Base-by-base conservation (phyloP, 192 early-diverging fungal species). In the Chytriomyces hyalinus region DNA sequence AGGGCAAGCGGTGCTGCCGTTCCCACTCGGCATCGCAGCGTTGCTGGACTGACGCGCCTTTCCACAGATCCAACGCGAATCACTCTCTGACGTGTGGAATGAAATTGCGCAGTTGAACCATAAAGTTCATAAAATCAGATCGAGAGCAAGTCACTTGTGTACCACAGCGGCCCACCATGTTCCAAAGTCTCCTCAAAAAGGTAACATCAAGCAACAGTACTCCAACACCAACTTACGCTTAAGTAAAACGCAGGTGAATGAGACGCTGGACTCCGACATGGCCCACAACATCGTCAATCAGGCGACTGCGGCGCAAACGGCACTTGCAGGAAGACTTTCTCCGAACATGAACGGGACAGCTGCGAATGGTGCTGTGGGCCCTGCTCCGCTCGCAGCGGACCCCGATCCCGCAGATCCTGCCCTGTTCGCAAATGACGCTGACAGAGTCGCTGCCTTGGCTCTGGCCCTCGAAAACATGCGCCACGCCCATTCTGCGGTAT, bases 151-250 rank as follows among this genome's bases (percentile, higher is more conserved):
- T 36, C 36, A 2, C 36, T 36, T 36, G 36, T 36, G 36, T 36
- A 36, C 36, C 36, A 36, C 36, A 36, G 36, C 53, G 36, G 1
- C 17, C 63, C 24, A 22, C 45, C 46, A 73, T 73, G 71, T 73
- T 73, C 71, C 71, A 73, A 45, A 44, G 20, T 5, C 15, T 73
- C 13, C 53, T 73, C 46, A 73, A 73, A 60, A 73, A 73, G 71
- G 69, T 44, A 71, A 10, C 13, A 47, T 10, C 63, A 22, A 13
- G 15, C 11, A 22, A 65, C 63, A n/a, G 15, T 0, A 17, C 57
- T n/a, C 57, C 57, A 22, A 5, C 57, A 22, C 57, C 57, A 1
- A 22, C 57, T 22, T 65, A 26, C 3, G 13, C 26, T 3, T 68
- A 3, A 17, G 17, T 68, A 17, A 9, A 13, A 9, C 9, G 10